phyloP scores from a whole-genome alignment of 2,329 filamentous ascomycete species.

The Fusarium secorum region DNA sequence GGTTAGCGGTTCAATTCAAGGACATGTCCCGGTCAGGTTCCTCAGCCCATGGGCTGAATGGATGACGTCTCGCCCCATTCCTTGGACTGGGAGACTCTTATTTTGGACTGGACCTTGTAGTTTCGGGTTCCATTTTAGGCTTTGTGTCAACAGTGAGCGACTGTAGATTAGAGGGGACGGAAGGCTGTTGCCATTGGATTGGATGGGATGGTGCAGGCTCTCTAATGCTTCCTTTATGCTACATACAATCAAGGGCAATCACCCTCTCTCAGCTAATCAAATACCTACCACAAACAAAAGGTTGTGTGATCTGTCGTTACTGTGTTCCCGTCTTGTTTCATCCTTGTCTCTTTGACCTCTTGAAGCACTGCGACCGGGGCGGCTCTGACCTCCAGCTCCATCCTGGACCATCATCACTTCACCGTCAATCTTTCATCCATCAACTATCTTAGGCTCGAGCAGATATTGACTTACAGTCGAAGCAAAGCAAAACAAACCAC shows the following conservation, averaged over 20 bases:
- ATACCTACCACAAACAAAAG: background rate
- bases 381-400: conserved; percentile 16
- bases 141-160: conserved; percentile 5
- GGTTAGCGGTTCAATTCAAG: conserved; percentile 8
- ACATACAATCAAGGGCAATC: background rate
- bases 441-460: conserved; percentile 1
- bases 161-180: background rate
- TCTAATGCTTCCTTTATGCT: background rate
- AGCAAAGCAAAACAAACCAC: background rate
- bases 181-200: background rate
- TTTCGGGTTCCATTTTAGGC: conserved; percentile 11
- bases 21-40: conserved; percentile 19
- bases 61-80: conserved; percentile 30
- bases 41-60: conserved; percentile 13
- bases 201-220: background rate
- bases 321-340: conserved; percentile 21
- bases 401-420: conserved; percentile 19
- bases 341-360: conserved; percentile 23
- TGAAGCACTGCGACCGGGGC: conserved; percentile 14
- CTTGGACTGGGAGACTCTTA: conserved; percentile 23
- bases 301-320: background rate
- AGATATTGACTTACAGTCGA: conserved; percentile 12
- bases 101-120: conserved; percentile 11
- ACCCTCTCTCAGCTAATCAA: conserved; percentile 9
- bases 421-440: conserved; percentile 34